Evolutionary conservation across 139 green algal genomes (phyloP), one percentile per base, ranked within the genome.

Genomic region (Closterium sp.): DNA sequence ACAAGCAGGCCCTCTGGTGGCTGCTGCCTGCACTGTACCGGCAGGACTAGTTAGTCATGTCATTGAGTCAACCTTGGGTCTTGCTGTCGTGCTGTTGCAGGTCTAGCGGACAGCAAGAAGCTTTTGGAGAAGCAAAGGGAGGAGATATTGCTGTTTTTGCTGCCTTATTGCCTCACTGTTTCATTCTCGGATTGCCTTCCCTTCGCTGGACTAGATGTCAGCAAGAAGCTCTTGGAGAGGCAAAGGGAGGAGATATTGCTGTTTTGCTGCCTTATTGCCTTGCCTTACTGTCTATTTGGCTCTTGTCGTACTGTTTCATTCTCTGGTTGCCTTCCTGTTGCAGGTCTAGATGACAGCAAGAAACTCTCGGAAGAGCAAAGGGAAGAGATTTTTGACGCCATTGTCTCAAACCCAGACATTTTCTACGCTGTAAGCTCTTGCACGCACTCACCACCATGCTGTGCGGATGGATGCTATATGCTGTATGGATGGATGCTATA

Each of bases 181-280:
- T n/a, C n/a, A n/a, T n/a, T n/a, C n/a, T n/a, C n/a, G n/a, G n/a
- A n/a, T n/a, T n/a, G n/a, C n/a, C n/a, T n/a, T n/a, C n/a, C n/a
- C n/a, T n/a, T 69, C 10, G 43, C n/a, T 91, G 92, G 76, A 12
- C 91, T 95, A 69, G 43, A 92, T 34, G 93, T 94, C 88, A 97
- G 95, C 95, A 99, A 99, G 93, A 95, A 96, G 86, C 91, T 99
- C 88, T 96, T 33, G 3, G 95, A 97, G 84, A 94, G 89, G 84
- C 85, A 96, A 8, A 91, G 97, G 12, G 96, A 98, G 90, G 85
- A 89, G 30, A 16, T 98, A 0, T 98, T n/a, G n/a, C n/a, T n/a
- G n/a, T 55, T 55, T 55, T 55, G 4, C 36, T 55, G 6, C 55
- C 12, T 76, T 76, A 16, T 19, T 76, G 55, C 55, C 55, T 76